phyloP scores from a whole-genome alignment of 768 basidiomycete species.

The Suillus sp. region DNA sequence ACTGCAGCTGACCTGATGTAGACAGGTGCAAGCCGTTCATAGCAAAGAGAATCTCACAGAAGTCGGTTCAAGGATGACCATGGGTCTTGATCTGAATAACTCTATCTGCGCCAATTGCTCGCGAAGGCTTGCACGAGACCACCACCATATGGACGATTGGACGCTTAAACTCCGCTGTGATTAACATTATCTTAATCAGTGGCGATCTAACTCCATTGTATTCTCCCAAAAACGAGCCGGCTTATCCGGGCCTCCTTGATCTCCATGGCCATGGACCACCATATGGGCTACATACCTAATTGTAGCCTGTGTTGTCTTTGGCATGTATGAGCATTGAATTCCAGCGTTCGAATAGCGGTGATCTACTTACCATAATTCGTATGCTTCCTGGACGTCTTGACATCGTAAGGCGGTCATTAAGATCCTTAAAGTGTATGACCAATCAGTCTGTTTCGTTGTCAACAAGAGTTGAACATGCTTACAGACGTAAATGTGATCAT shows the following conservation, averaged over 20 bases:
- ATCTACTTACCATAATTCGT: not conserved
- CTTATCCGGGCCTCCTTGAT: slow-evolving; percentile 17
- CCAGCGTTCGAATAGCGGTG: not conserved
- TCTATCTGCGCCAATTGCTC: not conserved
- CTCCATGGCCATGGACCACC: slow-evolving; percentile 23
- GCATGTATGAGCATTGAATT: not conserved
- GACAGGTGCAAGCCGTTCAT: not conserved
- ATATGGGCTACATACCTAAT: slow-evolving; percentile 25
- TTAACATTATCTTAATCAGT: not conserved
- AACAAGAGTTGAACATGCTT: not conserved
- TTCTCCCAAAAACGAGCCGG: not conserved
- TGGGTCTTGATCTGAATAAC: too few relatives aligned
- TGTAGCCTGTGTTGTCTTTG: slow-evolving; percentile 12
- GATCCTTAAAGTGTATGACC: not conserved
- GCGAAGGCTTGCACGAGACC: too few relatives aligned
- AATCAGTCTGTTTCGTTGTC: not conserved
- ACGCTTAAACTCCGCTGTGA: not conserved
- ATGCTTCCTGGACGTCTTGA: not conserved
- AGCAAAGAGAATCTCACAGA: not conserved
- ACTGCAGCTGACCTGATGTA: not conserved
- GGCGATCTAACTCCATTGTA: not conserved
- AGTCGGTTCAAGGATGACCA: not conserved
- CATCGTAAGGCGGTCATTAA: not conserved
- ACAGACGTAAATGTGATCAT: not conserved
- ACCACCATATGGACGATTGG: not conserved